Conservation (phyloP, 768 basidiomycete genomes). For the Mycena alexandri region DNA sequence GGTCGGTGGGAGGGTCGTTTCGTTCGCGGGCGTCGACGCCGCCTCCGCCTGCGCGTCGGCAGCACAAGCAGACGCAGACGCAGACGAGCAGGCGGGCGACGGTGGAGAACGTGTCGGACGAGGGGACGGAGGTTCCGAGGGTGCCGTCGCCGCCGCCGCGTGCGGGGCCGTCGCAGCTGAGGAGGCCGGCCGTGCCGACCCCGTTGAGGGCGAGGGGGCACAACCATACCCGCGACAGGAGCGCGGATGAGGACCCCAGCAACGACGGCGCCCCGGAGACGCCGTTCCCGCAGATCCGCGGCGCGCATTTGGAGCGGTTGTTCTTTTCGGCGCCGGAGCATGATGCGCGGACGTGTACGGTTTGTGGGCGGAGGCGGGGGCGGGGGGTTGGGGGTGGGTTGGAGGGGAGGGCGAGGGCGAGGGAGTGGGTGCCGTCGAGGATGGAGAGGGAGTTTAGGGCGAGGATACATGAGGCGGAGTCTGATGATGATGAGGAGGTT, state of each 20-base stretch:
- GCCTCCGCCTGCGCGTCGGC: slow-evolving; percentile 26
- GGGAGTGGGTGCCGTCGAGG: slow-evolving; percentile 42
- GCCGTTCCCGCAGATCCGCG: slow-evolving; percentile 88
- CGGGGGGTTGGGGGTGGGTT: not conserved
- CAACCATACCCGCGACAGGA: no score
- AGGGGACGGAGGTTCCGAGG: slow-evolving; percentile 26
- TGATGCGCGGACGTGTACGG: slow-evolving; percentile 74
- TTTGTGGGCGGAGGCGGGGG: slow-evolving; percentile 69
- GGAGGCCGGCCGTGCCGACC: slow-evolving; percentile 21
- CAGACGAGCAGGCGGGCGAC: slow-evolving; percentile 24
- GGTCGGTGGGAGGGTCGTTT: no score
- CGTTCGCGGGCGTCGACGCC: slow-evolving; percentile 21
- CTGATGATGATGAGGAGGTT: slow-evolving; percentile 52
- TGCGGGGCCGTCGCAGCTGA: slow-evolving; percentile 33
- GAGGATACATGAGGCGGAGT: slow-evolving; percentile 33
- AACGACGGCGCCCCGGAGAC: no score
- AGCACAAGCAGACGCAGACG: not conserved
- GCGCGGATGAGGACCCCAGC: no score
- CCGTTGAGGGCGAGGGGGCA: slow-evolving; percentile 30
- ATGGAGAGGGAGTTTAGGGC: slow-evolving; percentile 21
- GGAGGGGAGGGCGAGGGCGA: slow-evolving; percentile 20
- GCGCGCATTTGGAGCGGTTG: slow-evolving; percentile 79
- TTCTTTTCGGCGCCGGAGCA: slow-evolving; percentile 88
- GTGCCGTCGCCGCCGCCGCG: slow-evolving; percentile 25
- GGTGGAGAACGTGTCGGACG: slow-evolving; percentile 33